Evolutionary conservation across 768 basidiomycete species (phyloP).

Genomic region (Suillus variegatus): DNA sequence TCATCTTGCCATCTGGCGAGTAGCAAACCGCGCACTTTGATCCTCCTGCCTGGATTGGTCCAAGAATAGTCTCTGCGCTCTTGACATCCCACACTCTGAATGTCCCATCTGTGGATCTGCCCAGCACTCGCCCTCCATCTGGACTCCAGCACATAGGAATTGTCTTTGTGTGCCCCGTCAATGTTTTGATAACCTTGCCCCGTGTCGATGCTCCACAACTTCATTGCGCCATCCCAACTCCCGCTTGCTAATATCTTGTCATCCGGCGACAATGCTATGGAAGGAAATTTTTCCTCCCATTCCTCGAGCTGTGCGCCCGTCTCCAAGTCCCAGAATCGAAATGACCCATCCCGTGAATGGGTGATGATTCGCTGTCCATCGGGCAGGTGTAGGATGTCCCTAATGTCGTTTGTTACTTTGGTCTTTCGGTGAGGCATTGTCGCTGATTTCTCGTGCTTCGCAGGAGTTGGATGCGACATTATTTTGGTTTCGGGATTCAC

Average conservation of each 20-base stretch:
- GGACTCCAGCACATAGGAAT: background rate
- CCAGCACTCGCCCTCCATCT: background rate
- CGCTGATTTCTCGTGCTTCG: background rate
- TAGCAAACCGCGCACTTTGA: no score
- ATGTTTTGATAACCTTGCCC: background rate
- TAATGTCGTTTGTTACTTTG: background rate
- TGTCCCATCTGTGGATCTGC: background rate
- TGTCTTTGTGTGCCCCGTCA: no score
- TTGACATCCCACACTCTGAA: background rate
- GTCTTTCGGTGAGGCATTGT: background rate
- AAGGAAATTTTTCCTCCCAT: background rate
- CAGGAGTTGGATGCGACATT: background rate
- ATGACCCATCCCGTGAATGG: background rate
- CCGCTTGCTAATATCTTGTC: background rate
- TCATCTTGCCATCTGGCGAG: background rate
- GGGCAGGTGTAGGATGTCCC: background rate
- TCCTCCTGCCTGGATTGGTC: no score
- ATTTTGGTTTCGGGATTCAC: background rate
- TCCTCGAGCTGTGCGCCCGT: background rate
- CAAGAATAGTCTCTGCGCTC: background rate
- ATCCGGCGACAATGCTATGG: background rate
- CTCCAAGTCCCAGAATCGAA: background rate
- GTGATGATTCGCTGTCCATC: background rate
- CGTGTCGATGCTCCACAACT: background rate
- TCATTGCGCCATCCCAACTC: background rate